Base-by-base conservation (phyloP, 345 rosid genomes). In the Lumnitzera racemosa region DNA sequence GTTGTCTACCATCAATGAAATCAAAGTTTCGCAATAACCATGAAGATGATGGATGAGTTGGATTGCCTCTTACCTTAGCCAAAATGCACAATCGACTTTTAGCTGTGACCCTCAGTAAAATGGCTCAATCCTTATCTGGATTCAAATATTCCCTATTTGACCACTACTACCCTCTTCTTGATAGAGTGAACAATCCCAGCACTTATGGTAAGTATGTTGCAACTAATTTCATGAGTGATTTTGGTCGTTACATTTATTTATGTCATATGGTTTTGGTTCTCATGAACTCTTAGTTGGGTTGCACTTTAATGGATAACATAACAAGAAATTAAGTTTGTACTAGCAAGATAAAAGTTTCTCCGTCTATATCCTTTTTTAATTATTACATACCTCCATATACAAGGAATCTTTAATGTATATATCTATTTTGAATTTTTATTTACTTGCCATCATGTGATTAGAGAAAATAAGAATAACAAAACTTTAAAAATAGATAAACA, bases 181-280 rank as follows among this genome's bases (percentile, higher is more conserved):
- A 57, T 24, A 53, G 61, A 47, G 51, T 53, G 6, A 41, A 52
- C 2, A 24, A 62, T 11, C 71, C 75, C 27, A 29, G 49, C 12
- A 66, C 46, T 47, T 66, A 64, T 23, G 66, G 74, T 64, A 46
- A 0, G 64, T 49, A 52, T 20, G 3, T 11, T 4, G 5, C n/a
- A 0, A 16, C n/a, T 15, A 15, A 4, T 15, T 3, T n/a, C 7
- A 29, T 0, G 36, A 20, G 20, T 20, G 20, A 20, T 20, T 20
- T 20, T 20, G 3, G 36, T 7, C n/a, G 24, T 8, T 52, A 13
- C 23, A 10, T 52, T 11, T 2, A 52, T 20, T 20, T 20, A 15
- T 1, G n/a, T 10, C 4, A 3, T 49, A 16, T 8, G 3, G 4
- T 11, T 15, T 9, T 11, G 4, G 11, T 52, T 15, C 4, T 52